These are phyloP conservation scores for Cladochytrium tenue DNA, from an alignment of 371 early-diverging fungal genomes.

Conservation along the genomic window DNA sequence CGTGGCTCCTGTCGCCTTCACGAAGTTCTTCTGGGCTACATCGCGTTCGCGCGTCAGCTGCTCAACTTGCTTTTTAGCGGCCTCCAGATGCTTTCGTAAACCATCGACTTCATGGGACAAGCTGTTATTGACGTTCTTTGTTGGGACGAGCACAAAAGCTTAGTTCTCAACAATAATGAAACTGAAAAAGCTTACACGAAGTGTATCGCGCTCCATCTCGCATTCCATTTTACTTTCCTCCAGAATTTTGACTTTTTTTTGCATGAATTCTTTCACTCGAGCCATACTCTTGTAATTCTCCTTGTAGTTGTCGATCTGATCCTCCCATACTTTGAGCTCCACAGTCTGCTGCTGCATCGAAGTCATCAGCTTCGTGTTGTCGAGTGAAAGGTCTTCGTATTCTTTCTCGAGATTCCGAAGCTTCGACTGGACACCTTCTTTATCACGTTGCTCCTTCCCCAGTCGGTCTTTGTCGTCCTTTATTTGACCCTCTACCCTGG, in stretches of 20 bases:
- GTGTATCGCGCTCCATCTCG: constrained; percentile 44
- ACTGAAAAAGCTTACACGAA: constrained; percentile 20
- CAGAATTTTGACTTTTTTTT: constrained; percentile 39
- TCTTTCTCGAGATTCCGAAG: constrained; percentile 42
- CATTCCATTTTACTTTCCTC: constrained; percentile 48
- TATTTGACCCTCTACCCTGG: constrained; percentile 37
- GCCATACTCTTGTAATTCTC: constrained; percentile 45
- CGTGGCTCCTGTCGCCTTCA: constrained; percentile 37
- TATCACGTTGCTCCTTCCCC: constrained; percentile 41
- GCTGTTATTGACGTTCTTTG: constrained; percentile 32
- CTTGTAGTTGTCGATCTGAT: constrained; percentile 39
- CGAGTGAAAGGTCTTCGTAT: constrained; percentile 44
- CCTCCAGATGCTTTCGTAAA: constrained; percentile 32
- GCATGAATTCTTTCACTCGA: constrained; percentile 43
- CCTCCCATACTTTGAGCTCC: constrained; percentile 46
- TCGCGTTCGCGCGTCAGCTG: constrained; percentile 47
- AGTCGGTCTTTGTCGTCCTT: constrained; percentile 36
- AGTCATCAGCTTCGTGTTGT: constrained; percentile 34
- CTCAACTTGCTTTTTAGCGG: constrained; percentile 37
- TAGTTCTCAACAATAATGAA: neutral
- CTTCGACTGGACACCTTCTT: constrained; percentile 36
- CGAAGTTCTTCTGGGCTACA: constrained; percentile 45
- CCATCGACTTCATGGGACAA: constrained; percentile 42
- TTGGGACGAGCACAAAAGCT: neutral
- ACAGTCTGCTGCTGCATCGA: constrained; percentile 39